Evolutionary conservation across 2,329 filamentous ascomycete species (phyloP).

Genomic region (Zasmidium angulare): DNA sequence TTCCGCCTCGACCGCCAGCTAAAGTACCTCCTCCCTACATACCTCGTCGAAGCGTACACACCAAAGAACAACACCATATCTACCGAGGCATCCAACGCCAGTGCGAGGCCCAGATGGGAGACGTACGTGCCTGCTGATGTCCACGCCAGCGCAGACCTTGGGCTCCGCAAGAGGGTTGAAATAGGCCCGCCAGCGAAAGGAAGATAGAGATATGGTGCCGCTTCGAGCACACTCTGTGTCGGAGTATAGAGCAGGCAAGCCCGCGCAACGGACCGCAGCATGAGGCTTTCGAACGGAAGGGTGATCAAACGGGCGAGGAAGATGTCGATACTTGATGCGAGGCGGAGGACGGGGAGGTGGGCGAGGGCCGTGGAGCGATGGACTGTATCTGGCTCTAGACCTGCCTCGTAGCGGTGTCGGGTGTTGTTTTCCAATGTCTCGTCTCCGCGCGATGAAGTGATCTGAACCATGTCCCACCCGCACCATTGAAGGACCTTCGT

Average conservation of each 20-base stretch:
- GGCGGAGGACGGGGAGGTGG: constrained; percentile 21
- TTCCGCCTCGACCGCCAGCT: constrained; percentile 15
- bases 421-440: constrained; percentile 9
- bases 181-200: constrained; percentile 16
- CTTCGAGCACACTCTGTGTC: not conserved
- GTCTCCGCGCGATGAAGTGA: not conserved
- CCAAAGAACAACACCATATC: constrained; percentile 23
- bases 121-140: constrained; percentile 4
- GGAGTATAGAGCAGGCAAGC: constrained; percentile 19
- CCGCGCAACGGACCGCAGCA: constrained; percentile 23
- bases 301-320: constrained; percentile 23
- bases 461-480: constrained; percentile 24
- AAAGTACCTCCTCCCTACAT: constrained; percentile 19
- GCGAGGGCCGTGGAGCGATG: constrained; percentile 27
- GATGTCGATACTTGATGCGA: constrained; percentile 23
- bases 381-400: too few species aligned
- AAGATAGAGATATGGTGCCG: constrained; percentile 8
- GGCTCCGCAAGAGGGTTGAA: not conserved
- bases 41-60: constrained; percentile 18
- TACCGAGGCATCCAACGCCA: constrained; percentile 19
- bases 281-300: constrained; percentile 27
- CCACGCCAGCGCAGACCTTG: constrained; percentile 1
- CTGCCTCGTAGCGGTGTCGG: not conserved
- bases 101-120: constrained; percentile 25
- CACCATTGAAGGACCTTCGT: constrained; percentile 17